phyloP scores from a whole-genome alignment of 139 green algal genomes.

The Chlorella ohadii region DNA sequence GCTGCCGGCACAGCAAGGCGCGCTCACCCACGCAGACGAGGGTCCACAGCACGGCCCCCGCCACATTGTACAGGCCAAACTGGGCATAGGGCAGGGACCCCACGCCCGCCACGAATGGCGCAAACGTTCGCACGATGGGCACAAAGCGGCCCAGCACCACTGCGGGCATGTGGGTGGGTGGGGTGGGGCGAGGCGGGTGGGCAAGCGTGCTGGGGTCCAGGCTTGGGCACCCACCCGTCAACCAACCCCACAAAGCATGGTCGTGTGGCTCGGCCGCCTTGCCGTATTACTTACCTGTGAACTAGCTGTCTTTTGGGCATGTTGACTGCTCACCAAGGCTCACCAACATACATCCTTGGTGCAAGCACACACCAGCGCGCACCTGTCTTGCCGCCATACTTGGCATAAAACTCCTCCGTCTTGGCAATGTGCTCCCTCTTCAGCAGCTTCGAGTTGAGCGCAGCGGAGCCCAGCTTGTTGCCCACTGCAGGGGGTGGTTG shows the following conservation, averaged over 20 bases:
- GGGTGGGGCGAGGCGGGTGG: too few species aligned
- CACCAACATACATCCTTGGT: too few species aligned
- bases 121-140: constrained; percentile 94
- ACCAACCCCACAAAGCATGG: too few species aligned
- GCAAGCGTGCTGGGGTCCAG: too few species aligned
- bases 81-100: constrained; percentile 80
- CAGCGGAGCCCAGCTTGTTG: constrained; percentile 49
- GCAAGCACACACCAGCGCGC: too few species aligned
- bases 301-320: too few species aligned
- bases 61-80: constrained; percentile 90
- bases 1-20: too few species aligned
- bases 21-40: constrained; percentile 71
- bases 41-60: constrained; percentile 86
- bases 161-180: neutral
- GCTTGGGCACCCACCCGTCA: too few species aligned
- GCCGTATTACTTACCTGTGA: too few species aligned
- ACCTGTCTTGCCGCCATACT: constrained; percentile 86
- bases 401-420: constrained; percentile 85
- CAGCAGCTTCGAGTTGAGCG: constrained; percentile 63
- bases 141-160: constrained; percentile 94
- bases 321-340: too few species aligned
- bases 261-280: too few species aligned
- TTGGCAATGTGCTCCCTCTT: constrained; percentile 79
- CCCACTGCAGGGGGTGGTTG: constrained; percentile 24
- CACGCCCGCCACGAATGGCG: constrained; percentile 93